Conservation (phyloP, 2,329 filamentous ascomycete genomes). For the Cryphonectria carpinicola region DNA sequence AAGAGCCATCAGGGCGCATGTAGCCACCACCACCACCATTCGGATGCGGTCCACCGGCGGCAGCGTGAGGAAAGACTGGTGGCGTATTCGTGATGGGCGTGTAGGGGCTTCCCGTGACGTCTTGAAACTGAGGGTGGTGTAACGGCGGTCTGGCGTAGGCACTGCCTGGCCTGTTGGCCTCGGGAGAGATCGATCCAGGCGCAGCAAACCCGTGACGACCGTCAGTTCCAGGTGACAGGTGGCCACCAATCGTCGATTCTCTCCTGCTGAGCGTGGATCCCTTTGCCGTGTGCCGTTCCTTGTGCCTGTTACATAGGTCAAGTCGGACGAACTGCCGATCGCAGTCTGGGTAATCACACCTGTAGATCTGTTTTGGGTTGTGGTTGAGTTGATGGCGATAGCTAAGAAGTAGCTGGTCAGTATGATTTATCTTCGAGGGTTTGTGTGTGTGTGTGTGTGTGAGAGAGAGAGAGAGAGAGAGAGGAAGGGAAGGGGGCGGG, state of each 20-base stretch:
- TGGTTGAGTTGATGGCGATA: constrained; percentile 96
- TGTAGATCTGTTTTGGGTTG: constrained; percentile 92
- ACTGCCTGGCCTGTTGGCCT: constrained; percentile 48
- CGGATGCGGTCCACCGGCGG: constrained; percentile 39
- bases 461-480: background rate
- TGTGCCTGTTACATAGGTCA: constrained; percentile 85
- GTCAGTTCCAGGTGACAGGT: constrained; percentile 49
- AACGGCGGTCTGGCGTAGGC: constrained; percentile 47
- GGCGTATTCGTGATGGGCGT: constrained; percentile 51
- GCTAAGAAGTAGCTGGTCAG: constrained; percentile 41
- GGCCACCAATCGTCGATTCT: constrained; percentile 64
- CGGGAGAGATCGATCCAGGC: constrained; percentile 51
- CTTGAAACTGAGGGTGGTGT: constrained; percentile 53
- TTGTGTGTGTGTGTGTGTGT: no score
- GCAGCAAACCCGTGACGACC: constrained; percentile 45
- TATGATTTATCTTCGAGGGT: background rate
- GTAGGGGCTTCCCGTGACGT: constrained; percentile 49
- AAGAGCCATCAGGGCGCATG: constrained; percentile 46
- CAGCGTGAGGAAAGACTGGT: constrained; percentile 40
- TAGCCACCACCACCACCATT: constrained; percentile 51
- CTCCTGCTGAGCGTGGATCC: constrained; percentile 77
- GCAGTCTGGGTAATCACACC: constrained; percentile 91
- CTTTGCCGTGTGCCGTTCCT: constrained; percentile 79
- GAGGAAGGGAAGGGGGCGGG: no score
- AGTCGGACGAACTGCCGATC: constrained; percentile 89